phyloP scores from a whole-genome alignment of 306 rosid genomes.

The Erythrophleum fordii region DNA sequence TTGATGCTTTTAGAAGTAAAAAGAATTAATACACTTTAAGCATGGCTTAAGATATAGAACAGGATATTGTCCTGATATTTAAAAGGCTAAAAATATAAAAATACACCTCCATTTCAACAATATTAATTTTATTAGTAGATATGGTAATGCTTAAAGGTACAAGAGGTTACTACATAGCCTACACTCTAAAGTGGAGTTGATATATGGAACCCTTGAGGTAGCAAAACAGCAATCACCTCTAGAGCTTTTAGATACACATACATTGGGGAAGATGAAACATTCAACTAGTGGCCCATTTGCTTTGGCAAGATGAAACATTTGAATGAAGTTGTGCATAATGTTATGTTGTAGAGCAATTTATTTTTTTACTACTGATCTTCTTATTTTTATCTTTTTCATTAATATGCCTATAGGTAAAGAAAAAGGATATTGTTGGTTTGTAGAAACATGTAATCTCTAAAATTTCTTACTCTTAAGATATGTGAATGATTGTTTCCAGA shows the following conservation, averaged over 20 bases:
- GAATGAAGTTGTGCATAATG: too few relatives aligned
- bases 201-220: slow-evolving; percentile 28
- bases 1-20: slow-evolving; percentile 17
- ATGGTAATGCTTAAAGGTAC: background rate
- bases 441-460: too few relatives aligned
- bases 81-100: background rate
- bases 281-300: too few relatives aligned
- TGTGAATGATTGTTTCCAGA: too few relatives aligned
- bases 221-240: slow-evolving; percentile 7
- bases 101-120: background rate
- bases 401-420: too few relatives aligned
- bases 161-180: slow-evolving; percentile 13
- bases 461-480: too few relatives aligned
- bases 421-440: too few relatives aligned
- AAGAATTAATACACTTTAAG: slow-evolving; percentile 9
- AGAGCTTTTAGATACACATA: slow-evolving; percentile 16
- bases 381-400: too few relatives aligned
- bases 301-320: too few relatives aligned
- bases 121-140: slow-evolving; percentile 19
- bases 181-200: slow-evolving; percentile 17
- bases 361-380: too few relatives aligned
- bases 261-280: too few relatives aligned
- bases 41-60: background rate
- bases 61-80: background rate
- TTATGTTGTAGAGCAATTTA: too few relatives aligned